These are phyloP conservation scores for Metschnikowia orientalis DNA, from an alignment of 805 yeast genomes.

Conservation along the genomic window DNA sequence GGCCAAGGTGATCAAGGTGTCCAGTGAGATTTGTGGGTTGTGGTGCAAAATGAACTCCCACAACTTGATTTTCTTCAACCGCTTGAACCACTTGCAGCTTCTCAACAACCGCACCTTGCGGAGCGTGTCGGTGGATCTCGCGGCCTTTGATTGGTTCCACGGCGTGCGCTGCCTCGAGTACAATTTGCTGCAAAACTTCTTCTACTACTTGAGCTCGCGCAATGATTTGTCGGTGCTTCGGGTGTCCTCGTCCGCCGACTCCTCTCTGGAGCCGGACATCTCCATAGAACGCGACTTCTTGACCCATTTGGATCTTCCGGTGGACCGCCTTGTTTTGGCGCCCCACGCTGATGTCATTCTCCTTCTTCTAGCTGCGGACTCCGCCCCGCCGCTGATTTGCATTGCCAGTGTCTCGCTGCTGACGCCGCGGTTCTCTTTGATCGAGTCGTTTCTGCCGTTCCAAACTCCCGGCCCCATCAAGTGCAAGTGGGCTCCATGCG, in stretches of 20 bases:
- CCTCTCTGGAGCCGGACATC: conserved; percentile 1
- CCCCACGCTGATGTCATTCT: conserved; percentile 15
- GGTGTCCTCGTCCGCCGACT: no score
- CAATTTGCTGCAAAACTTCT: conserved; percentile 24
- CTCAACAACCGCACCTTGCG: conserved; percentile 31
- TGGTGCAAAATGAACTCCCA: conserved; percentile 41
- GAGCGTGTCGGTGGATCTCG: conserved; percentile 24
- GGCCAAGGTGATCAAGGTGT: conserved; percentile 31
- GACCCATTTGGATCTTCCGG: conserved; percentile 5
- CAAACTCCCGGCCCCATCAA: not conserved
- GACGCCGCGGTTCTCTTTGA: conserved; percentile 2
- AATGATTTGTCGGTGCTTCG: conserved; percentile 23
- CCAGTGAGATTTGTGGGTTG: conserved; percentile 26
- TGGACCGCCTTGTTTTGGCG: conserved; percentile 11
- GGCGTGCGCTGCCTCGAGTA: conserved; percentile 23
- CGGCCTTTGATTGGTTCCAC: conserved; percentile 29
- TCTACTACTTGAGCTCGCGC: conserved; percentile 26
- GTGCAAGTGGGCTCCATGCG: conserved; percentile 34
- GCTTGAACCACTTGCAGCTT: conserved; percentile 27
- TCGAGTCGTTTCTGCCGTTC: not conserved
- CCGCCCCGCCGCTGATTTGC: not conserved
- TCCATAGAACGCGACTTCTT: conserved; percentile 6
- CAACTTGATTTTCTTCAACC: conserved; percentile 30
- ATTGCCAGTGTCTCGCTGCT: not conserved
- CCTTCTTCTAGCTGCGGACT: not conserved